Percentiles rank a stretch among this genome's conserved stretches.
Conservation (phyloP, 106 monocot genomes). For the Triglochin maritima region DNA sequence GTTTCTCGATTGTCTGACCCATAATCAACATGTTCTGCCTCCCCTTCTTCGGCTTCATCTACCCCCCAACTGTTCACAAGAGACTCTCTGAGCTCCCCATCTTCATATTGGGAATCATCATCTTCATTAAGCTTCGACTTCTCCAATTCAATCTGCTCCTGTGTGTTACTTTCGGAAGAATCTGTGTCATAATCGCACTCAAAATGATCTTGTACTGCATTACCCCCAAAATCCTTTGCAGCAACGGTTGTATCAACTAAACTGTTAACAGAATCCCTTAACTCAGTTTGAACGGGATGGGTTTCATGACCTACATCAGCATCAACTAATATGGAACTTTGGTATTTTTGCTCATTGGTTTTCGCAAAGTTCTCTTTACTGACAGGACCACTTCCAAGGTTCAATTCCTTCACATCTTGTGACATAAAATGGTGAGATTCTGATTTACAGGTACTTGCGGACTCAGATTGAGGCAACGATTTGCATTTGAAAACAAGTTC, state of each 20-base stretch:
- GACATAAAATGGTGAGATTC: not conserved
- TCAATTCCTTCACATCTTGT: not conserved
- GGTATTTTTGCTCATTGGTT: not conserved
- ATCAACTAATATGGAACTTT: slow-evolving; percentile 1
- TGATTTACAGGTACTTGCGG: not conserved
- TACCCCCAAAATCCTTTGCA: slow-evolving; percentile 6
- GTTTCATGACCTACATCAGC: not conserved
- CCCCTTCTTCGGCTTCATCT: slow-evolving; percentile 32
- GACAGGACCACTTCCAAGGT: not conserved
- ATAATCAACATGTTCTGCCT: slow-evolving; percentile 51
- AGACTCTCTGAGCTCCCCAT: slow-evolving; percentile 87
- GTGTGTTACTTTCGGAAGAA: slow-evolving; percentile 25
- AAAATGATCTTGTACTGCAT: slow-evolving; percentile 17
- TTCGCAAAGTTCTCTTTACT: not conserved
- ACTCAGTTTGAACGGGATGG: not conserved
- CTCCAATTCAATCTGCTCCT: slow-evolving; percentile 27
- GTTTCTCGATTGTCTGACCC: slow-evolving; percentile 41
- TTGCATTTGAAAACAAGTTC: not conserved
- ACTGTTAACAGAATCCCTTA: not conserved
- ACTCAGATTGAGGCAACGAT: not conserved
- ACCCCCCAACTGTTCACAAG: slow-evolving; percentile 35
- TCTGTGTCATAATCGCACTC: slow-evolving; percentile 15
- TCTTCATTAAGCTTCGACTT: slow-evolving; percentile 36
- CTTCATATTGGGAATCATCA: slow-evolving; percentile 88
- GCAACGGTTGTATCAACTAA: not conserved